Evolutionary conservation across 1,139 yeast species (phyloP).

Genomic region (Geotrichum bryndzae): DNA sequence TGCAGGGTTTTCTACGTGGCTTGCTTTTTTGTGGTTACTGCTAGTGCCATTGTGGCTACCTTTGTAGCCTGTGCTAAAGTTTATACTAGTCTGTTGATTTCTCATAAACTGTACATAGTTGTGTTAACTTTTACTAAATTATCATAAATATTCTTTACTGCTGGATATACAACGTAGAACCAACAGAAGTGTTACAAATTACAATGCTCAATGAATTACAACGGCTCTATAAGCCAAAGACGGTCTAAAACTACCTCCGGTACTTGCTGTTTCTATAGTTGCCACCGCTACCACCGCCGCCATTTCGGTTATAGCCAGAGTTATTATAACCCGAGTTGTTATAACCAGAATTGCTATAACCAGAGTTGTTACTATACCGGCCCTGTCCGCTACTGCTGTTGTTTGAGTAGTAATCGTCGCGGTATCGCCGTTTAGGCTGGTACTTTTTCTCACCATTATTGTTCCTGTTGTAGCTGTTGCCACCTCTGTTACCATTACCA

Average conservation of each 20-base stretch:
- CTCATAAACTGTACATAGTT: too few species aligned
- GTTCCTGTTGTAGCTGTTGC: conserved; percentile 1
- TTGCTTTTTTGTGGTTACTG: too few species aligned
- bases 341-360: background rate
- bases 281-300: background rate
- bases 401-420: background rate
- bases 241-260: background rate
- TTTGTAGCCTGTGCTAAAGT: too few species aligned
- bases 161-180: background rate
- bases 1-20: too few species aligned
- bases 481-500: background rate
- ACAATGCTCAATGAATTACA: background rate
- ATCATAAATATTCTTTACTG: background rate
- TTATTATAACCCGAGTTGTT: background rate
- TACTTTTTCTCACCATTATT: background rate
- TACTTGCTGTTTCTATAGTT: background rate
- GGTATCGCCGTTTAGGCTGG: background rate
- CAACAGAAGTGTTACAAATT: background rate
- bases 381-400: background rate
- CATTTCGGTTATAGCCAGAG: background rate
- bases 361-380: background rate
- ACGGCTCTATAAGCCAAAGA: background rate
- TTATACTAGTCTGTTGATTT: too few species aligned
- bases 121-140: too few species aligned
- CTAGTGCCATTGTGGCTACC: too few species aligned